Percentiles rank a stretch among this genome's conserved stretches.
These are phyloP conservation scores for Diaporthe batatas DNA, from an alignment of 2,329 filamentous ascomycete genomes.

Conservation along the genomic window DNA sequence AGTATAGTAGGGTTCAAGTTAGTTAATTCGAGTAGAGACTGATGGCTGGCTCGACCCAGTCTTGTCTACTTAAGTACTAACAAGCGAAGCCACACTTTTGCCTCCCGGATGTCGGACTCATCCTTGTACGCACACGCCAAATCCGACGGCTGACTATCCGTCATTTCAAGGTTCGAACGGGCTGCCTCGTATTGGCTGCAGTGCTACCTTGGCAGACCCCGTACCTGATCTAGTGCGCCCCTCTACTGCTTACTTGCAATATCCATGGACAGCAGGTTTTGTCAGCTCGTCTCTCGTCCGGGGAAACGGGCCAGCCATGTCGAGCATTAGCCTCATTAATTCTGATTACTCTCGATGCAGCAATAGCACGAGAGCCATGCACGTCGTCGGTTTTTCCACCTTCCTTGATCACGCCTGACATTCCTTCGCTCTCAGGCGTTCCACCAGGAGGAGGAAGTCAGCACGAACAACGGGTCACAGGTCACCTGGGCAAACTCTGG, in stretches of 20 bases:
- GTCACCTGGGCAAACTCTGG: neutral
- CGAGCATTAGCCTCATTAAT: slow-evolving; percentile 27
- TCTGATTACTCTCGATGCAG: slow-evolving; percentile 11
- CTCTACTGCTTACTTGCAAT: slow-evolving; percentile 31
- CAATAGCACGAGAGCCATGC: slow-evolving; percentile 5
- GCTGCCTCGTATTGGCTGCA: slow-evolving; percentile 39
- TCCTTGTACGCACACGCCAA: neutral
- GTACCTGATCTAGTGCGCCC: slow-evolving; percentile 18
- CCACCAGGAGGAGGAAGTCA: neutral
- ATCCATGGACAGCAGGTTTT: neutral
- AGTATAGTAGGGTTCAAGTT: no score
- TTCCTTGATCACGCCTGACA: neutral
- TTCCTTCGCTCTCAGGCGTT: neutral
- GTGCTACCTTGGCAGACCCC: slow-evolving; percentile 37
- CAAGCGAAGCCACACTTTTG: neutral
- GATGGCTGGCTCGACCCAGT: neutral
- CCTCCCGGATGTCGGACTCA: slow-evolving; percentile 1
- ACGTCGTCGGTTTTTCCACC: neutral
- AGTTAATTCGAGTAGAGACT: neutral
- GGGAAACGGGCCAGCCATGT: slow-evolving; percentile 13
- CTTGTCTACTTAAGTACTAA: neutral
- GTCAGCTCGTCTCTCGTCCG: slow-evolving; percentile 5
- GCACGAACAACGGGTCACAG: neutral
- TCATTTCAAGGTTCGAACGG: neutral
- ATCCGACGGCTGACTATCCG: slow-evolving; percentile 33